Evolutionary conservation across 1,139 yeast species (phyloP), one percentile per base, ranked within the genome.

Genomic region (Zygoascus hellenicus): DNA sequence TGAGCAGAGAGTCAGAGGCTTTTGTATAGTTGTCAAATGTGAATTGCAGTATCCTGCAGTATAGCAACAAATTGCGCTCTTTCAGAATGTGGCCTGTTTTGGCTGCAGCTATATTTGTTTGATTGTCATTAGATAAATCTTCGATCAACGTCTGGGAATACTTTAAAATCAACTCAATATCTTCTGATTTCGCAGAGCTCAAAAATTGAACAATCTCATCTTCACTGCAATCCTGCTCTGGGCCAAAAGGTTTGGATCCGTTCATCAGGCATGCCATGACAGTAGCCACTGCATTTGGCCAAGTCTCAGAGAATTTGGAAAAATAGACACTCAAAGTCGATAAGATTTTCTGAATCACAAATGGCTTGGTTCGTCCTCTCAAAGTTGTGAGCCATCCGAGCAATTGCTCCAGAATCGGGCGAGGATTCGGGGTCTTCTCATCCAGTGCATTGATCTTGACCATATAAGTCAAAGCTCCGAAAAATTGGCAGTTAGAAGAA

Each of bases 381-480:
- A 56, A 51, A 7, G 48, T 49, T 10, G 58, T 48, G 30, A 61
- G 50, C 58, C 65, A 62, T 11, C 46, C 46, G 9, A 64, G 52
- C 28, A 69, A 54, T 40, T 59, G 62, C 3, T 40, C 22, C 14
- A 63, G 43, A n/a, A 65, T 45, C 6, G 28, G 46, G 2, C 32
- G 37, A 3, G 19, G 43, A n/a, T 35, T 52, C 11, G 22, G 49
- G 5, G 51, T 47, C 16, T 37, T 38, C 33, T 48, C 45, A 44
- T 55, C 47, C 45, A 59, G 51, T 19, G 57, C 58, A 38, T 70
- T 72, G 48, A 76, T 67, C 46, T 78, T 72, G 37, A 76, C 75
- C 0, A 80, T 70, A 43, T 71, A 74, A 0, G 86, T 80, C 48
- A 80, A 64, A 0, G 85, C 86, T 0, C 86, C 86, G 54, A 81